phyloP scores from a whole-genome alignment of 441 rosid genomes.

The Pelargonium citronellum region DNA sequence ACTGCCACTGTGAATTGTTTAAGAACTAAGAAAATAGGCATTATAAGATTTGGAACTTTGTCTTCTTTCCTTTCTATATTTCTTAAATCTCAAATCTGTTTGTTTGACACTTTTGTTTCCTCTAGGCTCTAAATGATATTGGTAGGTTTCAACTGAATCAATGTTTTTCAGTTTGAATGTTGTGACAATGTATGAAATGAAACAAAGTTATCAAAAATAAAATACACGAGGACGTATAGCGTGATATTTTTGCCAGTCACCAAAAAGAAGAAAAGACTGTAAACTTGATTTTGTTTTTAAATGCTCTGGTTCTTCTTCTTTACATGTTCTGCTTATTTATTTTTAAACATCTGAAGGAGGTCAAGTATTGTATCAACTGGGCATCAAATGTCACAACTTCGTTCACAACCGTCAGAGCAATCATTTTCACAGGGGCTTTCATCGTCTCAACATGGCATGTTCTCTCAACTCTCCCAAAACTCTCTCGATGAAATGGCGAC shows the following conservation, averaged over 20 bases:
- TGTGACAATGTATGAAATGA: neutral
- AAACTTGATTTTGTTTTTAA: neutral
- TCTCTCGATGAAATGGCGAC: conserved; percentile 51
- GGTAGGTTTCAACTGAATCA: neutral
- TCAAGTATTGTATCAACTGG: conserved; percentile 36
- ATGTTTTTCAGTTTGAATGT: neutral
- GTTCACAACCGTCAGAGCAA: conserved; percentile 71
- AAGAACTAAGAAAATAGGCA: neutral
- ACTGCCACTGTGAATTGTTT: neutral
- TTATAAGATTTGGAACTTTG: neutral
- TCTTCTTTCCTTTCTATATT: neutral
- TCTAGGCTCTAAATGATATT: neutral
- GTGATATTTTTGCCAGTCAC: too few species aligned
- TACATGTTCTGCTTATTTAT: neutral
- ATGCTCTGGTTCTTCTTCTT: neutral
- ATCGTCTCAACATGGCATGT: conserved; percentile 58
- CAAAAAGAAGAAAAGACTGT: neutral
- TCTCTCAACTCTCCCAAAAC: conserved; percentile 78
- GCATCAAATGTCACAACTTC: conserved; percentile 55
- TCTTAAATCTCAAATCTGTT: neutral
- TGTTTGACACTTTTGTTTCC: neutral
- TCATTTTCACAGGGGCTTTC: conserved; percentile 83
- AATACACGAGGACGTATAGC: too few species aligned
- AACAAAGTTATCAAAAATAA: neutral
- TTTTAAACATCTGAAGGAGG: conserved; percentile 41